These are phyloP conservation scores for Spizellomyces punctatus DNA, from an alignment of 192 early-diverging fungal species.

Conservation along the genomic window DNA sequence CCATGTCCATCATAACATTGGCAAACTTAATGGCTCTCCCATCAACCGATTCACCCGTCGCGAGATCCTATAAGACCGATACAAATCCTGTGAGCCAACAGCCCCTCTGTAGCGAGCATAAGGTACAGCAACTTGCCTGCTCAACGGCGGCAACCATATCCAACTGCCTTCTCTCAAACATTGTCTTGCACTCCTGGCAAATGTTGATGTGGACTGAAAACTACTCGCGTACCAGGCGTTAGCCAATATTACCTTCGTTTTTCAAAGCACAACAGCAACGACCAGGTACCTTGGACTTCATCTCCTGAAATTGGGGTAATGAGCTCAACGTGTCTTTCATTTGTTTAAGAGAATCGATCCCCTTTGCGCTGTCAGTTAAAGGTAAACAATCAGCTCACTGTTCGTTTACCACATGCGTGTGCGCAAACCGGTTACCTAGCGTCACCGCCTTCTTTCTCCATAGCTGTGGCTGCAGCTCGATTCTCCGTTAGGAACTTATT, in stretches of 20 bases:
- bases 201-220: slow-evolving; percentile 87
- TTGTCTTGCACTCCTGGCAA: slow-evolving; percentile 77
- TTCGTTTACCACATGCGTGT: no score
- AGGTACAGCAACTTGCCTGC: slow-evolving; percentile 50
- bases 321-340: slow-evolving; percentile 86
- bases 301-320: slow-evolving; percentile 83
- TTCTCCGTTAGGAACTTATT: slow-evolving; percentile 82
- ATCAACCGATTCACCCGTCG: slow-evolving; percentile 78
- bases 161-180: slow-evolving; percentile 72
- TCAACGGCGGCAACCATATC: slow-evolving; percentile 72
- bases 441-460: slow-evolving; percentile 27
- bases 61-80: slow-evolving; percentile 55
- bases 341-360: slow-evolving; percentile 70
- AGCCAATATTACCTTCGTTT: not conserved
- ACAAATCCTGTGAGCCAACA: slow-evolving; percentile 18
- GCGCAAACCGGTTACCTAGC: not conserved
- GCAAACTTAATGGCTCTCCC: slow-evolving; percentile 58
- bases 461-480: slow-evolving; percentile 56
- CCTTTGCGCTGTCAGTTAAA: slow-evolving; percentile 8
- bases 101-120: slow-evolving; percentile 7
- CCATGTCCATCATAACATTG: slow-evolving; percentile 75
- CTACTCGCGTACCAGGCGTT: slow-evolving; percentile 28
- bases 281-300: slow-evolving; percentile 60
- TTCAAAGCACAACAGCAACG: no score
- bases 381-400: no score